Base-by-base conservation (phyloP, 768 basidiomycete genomes). In the Pleurotus cornucopiae region DNA sequence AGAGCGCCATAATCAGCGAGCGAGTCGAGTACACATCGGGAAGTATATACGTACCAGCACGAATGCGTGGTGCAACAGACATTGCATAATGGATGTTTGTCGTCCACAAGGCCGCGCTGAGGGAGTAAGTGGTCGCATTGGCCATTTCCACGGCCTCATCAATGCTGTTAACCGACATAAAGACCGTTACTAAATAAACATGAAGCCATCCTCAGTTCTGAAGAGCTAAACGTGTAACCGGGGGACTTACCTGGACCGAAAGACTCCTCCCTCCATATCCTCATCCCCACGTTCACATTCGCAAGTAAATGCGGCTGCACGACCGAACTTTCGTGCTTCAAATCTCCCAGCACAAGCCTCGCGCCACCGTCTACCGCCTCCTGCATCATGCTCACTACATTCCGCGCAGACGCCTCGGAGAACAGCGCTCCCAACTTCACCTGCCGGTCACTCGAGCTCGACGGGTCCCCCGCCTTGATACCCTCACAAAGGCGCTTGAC, bases 81-180 rank as follows among this genome's bases (percentile, higher is more conserved):
- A 79, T 66, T 0, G 78, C 82, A 26, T 61, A 59, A 55, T 74
- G 66, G 37, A 78, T 56, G 59, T 83, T 75, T 4, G 62, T 63
- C 0, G 82, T 78, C 82, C 84, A 86, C 9, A 86, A 60, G 0
- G 76, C 71, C 0, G 83, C 71, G 1, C 71, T 67, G 30, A 88
- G 67, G 3, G 81, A 79, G 47, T 81, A 84, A 1, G 78, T 76
- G 0, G 23, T 5, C 1, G 72, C 68, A 59, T 86, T 86, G 4
- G 83, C 82, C 14, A 83, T 66, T 41, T 77, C 75, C 4, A 85
- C 68, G 6, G 80, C 82, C 61, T 85, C 82, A 16, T 81, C 77
- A 7, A 78, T 63, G 0, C 73, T 78, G 20, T 82, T 76, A 13
- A 73, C 77, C 1, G 72, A 66, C 1, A 74, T 70, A 49, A 67